Percentiles rank a stretch among this genome's conserved stretches.
Evolutionary conservation across 2,329 filamentous ascomycete genomes (phyloP).

Genomic region (Ascochyta lentis): DNA sequence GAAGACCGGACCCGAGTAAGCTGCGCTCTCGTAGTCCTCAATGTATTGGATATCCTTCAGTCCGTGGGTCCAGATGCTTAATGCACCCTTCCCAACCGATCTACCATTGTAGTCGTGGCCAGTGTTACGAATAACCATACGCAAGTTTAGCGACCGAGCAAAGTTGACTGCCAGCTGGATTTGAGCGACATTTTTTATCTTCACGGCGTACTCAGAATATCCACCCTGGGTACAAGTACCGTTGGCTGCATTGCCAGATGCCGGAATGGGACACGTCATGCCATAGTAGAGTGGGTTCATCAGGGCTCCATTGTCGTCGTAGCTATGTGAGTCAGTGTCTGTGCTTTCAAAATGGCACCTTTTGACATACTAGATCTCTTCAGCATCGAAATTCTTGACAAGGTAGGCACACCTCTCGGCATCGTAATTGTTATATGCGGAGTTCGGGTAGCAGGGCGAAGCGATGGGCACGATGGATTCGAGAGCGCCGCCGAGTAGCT

Average conservation of each 20-base stretch:
- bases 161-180: slow-evolving; percentile 45
- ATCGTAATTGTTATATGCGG: slow-evolving; percentile 39
- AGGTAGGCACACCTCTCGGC: slow-evolving; percentile 32
- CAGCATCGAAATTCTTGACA: slow-evolving; percentile 22
- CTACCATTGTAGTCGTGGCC: slow-evolving; percentile 43
- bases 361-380: slow-evolving; percentile 30
- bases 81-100: slow-evolving; percentile 35
- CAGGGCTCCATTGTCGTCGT: slow-evolving; percentile 32
- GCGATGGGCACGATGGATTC: slow-evolving; percentile 37
- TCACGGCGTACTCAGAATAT: slow-evolving; percentile 37
- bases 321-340: slow-evolving; percentile 17
- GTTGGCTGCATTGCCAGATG: slow-evolving; percentile 22
- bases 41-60: slow-evolving; percentile 41
- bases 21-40: slow-evolving; percentile 30
- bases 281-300: slow-evolving; percentile 42
- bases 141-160: slow-evolving; percentile 40
- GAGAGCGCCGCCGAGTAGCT: slow-evolving; percentile 34
- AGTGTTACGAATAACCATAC: slow-evolving; percentile 42
- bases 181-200: slow-evolving; percentile 38
- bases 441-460: slow-evolving; percentile 38
- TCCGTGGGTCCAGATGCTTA: slow-evolving; percentile 42
- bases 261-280: slow-evolving; percentile 35
- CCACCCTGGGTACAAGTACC: slow-evolving; percentile 42
- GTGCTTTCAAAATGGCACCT: background rate
- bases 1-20: slow-evolving; percentile 40